phyloP scores from a whole-genome alignment of 306 rosid genomes.

The Castanea sativa region DNA sequence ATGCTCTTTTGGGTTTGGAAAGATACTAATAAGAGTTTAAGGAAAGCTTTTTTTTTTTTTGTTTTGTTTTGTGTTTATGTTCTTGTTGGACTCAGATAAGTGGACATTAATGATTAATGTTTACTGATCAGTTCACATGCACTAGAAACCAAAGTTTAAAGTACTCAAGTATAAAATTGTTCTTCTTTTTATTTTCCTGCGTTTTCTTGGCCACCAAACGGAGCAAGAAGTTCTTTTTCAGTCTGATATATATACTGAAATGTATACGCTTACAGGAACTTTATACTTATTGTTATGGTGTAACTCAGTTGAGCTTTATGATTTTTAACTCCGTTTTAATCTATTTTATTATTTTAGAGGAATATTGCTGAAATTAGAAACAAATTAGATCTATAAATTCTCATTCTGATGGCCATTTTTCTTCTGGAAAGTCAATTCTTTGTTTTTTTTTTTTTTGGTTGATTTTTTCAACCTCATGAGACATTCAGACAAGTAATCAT shows the following conservation, averaged over 20 bases:
- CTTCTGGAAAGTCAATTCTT: background rate
- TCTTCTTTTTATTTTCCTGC: background rate
- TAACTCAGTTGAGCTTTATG: background rate
- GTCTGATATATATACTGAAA: background rate
- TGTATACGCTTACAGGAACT: background rate
- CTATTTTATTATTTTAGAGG: background rate
- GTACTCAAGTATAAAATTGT: background rate
- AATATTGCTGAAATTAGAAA: background rate
- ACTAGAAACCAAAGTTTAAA: background rate
- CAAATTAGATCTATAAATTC: conserved; percentile 1
- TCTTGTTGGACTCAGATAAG: background rate
- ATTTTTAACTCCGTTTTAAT: background rate
- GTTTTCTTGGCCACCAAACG: conserved; percentile 14
- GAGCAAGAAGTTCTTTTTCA: background rate
- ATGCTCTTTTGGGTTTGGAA: conserved; percentile 10
- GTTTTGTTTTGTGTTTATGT: background rate
- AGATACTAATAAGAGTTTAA: background rate
- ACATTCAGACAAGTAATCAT: background rate
- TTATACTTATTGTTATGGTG: background rate
- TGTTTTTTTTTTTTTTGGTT: background rate
- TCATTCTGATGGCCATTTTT: background rate
- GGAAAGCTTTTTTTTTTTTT: background rate
- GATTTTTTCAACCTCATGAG: background rate
- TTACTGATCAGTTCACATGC: background rate
- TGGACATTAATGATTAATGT: background rate